These are phyloP conservation scores for Nannizzia gypsea DNA, from an alignment of 2,329 filamentous ascomycete genomes.

Conservation along the genomic window DNA sequence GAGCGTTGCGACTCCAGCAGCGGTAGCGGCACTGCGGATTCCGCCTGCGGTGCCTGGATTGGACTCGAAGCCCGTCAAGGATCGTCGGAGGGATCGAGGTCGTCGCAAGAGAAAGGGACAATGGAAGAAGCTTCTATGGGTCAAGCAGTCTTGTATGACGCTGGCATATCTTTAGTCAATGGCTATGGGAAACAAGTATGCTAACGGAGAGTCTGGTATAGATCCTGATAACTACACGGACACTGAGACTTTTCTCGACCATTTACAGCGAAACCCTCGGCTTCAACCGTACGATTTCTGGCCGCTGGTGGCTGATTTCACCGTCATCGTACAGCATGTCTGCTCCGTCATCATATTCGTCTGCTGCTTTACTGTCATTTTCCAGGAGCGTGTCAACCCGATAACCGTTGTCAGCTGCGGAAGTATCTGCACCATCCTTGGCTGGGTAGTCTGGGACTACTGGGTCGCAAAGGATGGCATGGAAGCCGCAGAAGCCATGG, in stretches of 20 bases:
- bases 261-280: conserved; percentile 85
- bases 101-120: conserved; percentile 55
- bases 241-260: conserved; percentile 89
- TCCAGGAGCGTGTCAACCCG: conserved; percentile 74
- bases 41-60: conserved; percentile 30
- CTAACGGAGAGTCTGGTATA: conserved; percentile 25
- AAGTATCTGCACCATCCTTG: conserved; percentile 67
- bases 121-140: conserved; percentile 97
- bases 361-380: conserved; percentile 85
- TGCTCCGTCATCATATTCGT: conserved; percentile 91
- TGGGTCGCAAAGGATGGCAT: conserved; percentile 67
- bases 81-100: conserved; percentile 35
- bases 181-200: background rate
- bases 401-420: conserved; percentile 80
- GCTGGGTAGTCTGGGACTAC: conserved; percentile 83
- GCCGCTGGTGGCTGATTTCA: conserved; percentile 88
- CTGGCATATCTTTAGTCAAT: background rate
- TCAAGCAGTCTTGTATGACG: conserved; percentile 77
- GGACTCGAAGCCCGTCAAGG: conserved; percentile 23
- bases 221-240: conserved; percentile 99
- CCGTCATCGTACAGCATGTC: conserved; percentile 93
- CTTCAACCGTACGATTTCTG: conserved; percentile 96
- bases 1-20: conserved; percentile 32
- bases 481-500: conserved; percentile 25
- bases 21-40: conserved; percentile 32